A percentile compares a stretch with the other conserved stretches of the same genome.
These are phyloP conservation scores for Monocercomonoides exilis DNA, from an alignment of 78 protist genomes.

Conservation along the genomic window DNA sequence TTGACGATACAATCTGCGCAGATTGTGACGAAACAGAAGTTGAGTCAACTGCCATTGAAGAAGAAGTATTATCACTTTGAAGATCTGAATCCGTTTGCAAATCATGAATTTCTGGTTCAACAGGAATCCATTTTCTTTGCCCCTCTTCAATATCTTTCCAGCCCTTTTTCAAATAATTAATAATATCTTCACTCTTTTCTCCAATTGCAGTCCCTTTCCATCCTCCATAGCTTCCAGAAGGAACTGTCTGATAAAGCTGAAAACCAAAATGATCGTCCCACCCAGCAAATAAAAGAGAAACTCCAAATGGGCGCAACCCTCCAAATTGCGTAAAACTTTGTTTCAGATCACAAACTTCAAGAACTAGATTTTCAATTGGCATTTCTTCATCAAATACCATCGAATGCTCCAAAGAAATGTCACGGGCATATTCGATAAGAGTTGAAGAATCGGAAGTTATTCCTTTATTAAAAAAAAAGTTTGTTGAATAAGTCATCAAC, in stretches of 20 bases:
- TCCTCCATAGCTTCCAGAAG: conserved; percentile 95
- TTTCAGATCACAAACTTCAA: conserved; percentile 77
- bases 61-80: too few relatives aligned
- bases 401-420: conserved; percentile 67
- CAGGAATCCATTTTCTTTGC: too few relatives aligned
- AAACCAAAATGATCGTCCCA: conserved; percentile 78
- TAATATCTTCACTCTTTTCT: too few relatives aligned
- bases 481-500: too few relatives aligned
- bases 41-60: too few relatives aligned
- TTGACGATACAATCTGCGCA: too few relatives aligned
- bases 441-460: conserved; percentile 96
- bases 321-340: conserved; percentile 98
- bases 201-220: conserved; percentile 98
- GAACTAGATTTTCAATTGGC: conserved; percentile 89
- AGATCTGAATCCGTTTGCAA: too few relatives aligned
- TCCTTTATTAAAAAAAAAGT: conserved; percentile 42
- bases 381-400: conserved; percentile 25
- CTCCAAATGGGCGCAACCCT: conserved; percentile 96
- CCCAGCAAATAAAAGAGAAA: conserved; percentile 92
- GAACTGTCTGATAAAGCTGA: conserved; percentile 76
- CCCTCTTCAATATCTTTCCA: too few relatives aligned
- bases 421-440: conserved; percentile 78
- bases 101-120: too few relatives aligned
- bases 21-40: too few relatives aligned
- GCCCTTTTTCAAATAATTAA: too few relatives aligned